A percentile compares a stretch with the other conserved stretches of the same genome.
Evolutionary conservation across 257 asterid genomes (phyloP).

Genomic region (Nemophila menziesii): DNA sequence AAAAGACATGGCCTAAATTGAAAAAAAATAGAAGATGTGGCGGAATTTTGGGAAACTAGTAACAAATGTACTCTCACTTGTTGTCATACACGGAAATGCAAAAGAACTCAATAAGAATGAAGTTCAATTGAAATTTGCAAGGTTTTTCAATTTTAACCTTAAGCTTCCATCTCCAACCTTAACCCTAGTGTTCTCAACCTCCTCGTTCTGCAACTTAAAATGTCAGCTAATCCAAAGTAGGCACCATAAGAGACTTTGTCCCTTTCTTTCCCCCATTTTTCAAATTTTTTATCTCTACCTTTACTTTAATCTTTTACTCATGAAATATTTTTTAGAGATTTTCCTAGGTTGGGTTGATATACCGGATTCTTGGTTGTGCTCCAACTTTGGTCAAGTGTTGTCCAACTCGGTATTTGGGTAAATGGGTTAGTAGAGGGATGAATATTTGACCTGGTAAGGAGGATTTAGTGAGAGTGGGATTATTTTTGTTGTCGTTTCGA

Average conservation of each 20-base stretch:
- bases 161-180: constrained; percentile 54
- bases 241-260: constrained; percentile 20
- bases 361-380: constrained; percentile 89
- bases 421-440: constrained; percentile 53
- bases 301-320: constrained; percentile 37
- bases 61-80: too few relatives aligned
- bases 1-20: too few relatives aligned
- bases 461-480: constrained; percentile 6
- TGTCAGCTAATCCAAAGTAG: constrained; percentile 74
- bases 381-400: constrained; percentile 96
- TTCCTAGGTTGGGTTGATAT: constrained; percentile 66
- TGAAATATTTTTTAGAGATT: constrained; percentile 54
- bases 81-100: too few relatives aligned
- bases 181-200: constrained; percentile 59
- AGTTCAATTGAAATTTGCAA: too few relatives aligned
- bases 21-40: too few relatives aligned
- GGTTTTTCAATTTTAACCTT: constrained; percentile 80
- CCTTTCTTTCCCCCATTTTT: constrained; percentile 50
- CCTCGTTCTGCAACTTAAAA: constrained; percentile 47
- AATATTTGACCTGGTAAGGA: constrained; percentile 75
- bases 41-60: too few relatives aligned
- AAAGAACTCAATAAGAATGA: too few relatives aligned
- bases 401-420: constrained; percentile 82
- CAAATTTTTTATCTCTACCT: constrained; percentile 49
- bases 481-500: constrained; percentile 14